Evolutionary conservation across 352 stramenopile species (phyloP).

Genomic region (Plasmopara halstedii): DNA sequence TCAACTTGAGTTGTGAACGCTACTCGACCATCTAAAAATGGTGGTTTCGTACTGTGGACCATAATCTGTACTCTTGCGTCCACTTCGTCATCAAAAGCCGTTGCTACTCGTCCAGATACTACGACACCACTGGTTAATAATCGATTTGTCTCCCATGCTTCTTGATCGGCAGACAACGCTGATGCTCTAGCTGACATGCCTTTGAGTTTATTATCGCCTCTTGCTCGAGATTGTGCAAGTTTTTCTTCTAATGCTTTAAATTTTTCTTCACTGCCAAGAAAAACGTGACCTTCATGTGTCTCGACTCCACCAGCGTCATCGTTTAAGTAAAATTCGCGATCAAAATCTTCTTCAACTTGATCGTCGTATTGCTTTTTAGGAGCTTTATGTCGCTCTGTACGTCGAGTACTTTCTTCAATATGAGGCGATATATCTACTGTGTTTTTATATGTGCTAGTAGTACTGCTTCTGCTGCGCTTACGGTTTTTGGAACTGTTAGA

Average conservation of each 20-base stretch:
- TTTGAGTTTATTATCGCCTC: slow-evolving; percentile 83
- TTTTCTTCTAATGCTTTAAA: slow-evolving; percentile 88
- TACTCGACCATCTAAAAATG: slow-evolving; percentile 93
- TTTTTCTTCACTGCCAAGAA: slow-evolving; percentile 88
- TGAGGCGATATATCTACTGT: not conserved
- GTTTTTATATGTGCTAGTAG: not conserved
- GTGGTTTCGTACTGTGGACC: slow-evolving; percentile 97
- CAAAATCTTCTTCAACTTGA: slow-evolving; percentile 87
- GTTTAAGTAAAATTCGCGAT: slow-evolving; percentile 94
- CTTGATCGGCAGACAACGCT: slow-evolving; percentile 94
- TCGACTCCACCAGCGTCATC: slow-evolving; percentile 76
- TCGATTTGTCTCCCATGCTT: slow-evolving; percentile 97
- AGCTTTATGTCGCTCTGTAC: slow-evolving; percentile 16
- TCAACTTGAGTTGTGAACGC: slow-evolving; percentile 93
- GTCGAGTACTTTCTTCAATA: not conserved
- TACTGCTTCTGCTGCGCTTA: slow-evolving; percentile 6
- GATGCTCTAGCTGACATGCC: slow-evolving; percentile 88
- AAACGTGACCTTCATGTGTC: slow-evolving; percentile 64
- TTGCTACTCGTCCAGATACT: slow-evolving; percentile 53
- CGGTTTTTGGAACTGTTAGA: slow-evolving; percentile 2
- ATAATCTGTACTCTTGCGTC: slow-evolving; percentile 94
- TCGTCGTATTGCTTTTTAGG: slow-evolving; percentile 80
- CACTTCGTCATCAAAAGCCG: slow-evolving; percentile 91
- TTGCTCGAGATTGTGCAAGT: slow-evolving; percentile 69
- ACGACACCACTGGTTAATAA: slow-evolving; percentile 93